These are phyloP conservation scores for Amaranthus tricolor DNA, from an alignment of 179 eudicot species.

Conservation along the genomic window DNA sequence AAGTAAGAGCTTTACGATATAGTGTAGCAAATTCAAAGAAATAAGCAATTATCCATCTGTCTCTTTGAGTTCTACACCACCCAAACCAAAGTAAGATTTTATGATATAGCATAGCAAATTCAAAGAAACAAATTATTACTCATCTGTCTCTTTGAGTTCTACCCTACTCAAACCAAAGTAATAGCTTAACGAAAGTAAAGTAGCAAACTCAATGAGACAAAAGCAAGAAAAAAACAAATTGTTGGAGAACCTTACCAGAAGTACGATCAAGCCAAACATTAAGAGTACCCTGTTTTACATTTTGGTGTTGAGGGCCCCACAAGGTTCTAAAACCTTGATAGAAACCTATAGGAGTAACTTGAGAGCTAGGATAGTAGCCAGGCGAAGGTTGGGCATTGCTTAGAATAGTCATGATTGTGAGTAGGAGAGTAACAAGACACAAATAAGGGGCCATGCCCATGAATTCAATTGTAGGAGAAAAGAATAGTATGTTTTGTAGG, in stretches of 20 bases:
- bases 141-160: no score
- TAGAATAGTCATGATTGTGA: background rate
- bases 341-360: constrained; percentile 44
- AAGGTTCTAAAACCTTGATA: constrained; percentile 51
- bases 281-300: constrained; percentile 46
- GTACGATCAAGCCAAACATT: constrained; percentile 31
- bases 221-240: background rate
- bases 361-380: constrained; percentile 66
- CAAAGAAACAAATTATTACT: no score
- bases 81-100: no score
- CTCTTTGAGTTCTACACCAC: no score
- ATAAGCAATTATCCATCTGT: no score
- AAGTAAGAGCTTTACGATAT: no score
- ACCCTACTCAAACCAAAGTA: no score
- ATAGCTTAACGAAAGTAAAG: no score
- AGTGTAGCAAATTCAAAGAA: no score
- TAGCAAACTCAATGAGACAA: background rate
- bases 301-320: constrained; percentile 85
- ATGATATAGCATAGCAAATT: no score
- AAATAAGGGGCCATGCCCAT: constrained; percentile 12
- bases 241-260: constrained; percentile 42
- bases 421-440: constrained; percentile 10
- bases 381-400: constrained; percentile 46
- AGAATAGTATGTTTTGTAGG: background rate
- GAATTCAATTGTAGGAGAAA: background rate